Base-by-base conservation (phyloP, 768 basidiomycete species). In the Cyclocybe aegerita region DNA sequence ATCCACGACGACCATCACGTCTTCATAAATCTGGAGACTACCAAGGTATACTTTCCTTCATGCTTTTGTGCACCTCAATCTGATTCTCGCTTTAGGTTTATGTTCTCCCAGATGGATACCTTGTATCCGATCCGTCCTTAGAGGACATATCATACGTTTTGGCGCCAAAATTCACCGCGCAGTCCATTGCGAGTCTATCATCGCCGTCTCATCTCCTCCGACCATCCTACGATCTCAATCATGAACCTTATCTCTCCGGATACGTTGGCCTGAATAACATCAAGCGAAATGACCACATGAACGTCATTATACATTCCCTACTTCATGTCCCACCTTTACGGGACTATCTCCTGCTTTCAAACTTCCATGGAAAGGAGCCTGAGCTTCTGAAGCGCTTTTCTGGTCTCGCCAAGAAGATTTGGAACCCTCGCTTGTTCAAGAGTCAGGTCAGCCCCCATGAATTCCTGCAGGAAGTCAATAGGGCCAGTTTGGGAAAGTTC, bases 381-480 rank as follows among this genome's bases (percentile, higher is more conserved):
- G 97, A 99, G 64, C 81, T 98, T 48, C 74, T 98, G 37, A 88
- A 84, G 61, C 85, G 97, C 16, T 92, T 98, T 60, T 86, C 91
- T 12, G 77, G 81, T 9, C 79, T 99, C 14, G 86, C 92, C 2
- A 93, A 93, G 68, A 94, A 98, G 70, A 64, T 98, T 35, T 99
- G 97, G 97, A 98, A 97, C 69, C 93, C 95, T 7, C 77, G 86
- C 44, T 71, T 96, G 49, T 99, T 99, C 82, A 99, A 99, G 69
- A 88, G 90, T 53, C 97, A 99, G 78, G 94, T 98, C 59, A 91
- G 88, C 58, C 97, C 97, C n/a, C 97, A 99, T 66, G 97, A 99
- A 66, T 94, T 98, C 66, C 71, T 99, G 49, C 97, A 99, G 69
- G 97, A 98, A 70, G 95, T 98, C 48, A 87, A 88, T 58, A 80